Base-by-base conservation (phyloP, 1,139 yeast species). In the Wickerhamomyces sp. region DNA sequence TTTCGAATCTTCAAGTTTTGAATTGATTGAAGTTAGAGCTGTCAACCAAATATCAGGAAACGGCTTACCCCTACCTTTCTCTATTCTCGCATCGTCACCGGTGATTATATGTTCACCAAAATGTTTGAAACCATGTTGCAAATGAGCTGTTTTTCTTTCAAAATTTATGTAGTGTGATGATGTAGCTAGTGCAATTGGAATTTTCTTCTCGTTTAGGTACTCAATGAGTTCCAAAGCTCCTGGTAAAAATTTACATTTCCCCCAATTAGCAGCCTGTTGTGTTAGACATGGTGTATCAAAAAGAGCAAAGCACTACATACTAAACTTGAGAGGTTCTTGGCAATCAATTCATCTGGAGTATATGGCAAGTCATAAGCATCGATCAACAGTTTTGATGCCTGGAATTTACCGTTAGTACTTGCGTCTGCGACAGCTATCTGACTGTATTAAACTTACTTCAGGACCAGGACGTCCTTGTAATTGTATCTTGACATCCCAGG, bases 171-270 rank as follows among this genome's bases (percentile, higher is more conserved):
- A 66, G 55, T 78, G 77, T 2, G 96, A 88, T 10, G 96, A 86
- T 2, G 98, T 91, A n/a, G 97, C 97, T 45, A 93, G 73, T 1
- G 95, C 97, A 52, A 90, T 77, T 2, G 98, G 98, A 30, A 91
- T 65, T 2, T 71, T 63, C 9, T 70, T 67, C 23, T 53, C 58
- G 57, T 71, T 63, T 49, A 91, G 69, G 51, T 77, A 67, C 41
- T 72, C 55, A 38, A 93, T 62, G 44, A 93, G 67, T 52, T 84
- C 90, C 42, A 72, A 60, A 0, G 96, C 96, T 7, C 99, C 99
- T 1, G 96, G 96, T 57, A 93, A 66, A 61, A 86, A 84, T 39
- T 68, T 57, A 37, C 88, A 72, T 13, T 69, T 69, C 14, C 73
- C 73, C 95, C 97, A 93, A 54, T 70, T 70, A 5, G 58, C 54